Evolutionary conservation across 1,139 yeast genomes (phyloP), one percentile per base, ranked within the genome.

Genomic region (Hanseniaspora sp.): DNA sequence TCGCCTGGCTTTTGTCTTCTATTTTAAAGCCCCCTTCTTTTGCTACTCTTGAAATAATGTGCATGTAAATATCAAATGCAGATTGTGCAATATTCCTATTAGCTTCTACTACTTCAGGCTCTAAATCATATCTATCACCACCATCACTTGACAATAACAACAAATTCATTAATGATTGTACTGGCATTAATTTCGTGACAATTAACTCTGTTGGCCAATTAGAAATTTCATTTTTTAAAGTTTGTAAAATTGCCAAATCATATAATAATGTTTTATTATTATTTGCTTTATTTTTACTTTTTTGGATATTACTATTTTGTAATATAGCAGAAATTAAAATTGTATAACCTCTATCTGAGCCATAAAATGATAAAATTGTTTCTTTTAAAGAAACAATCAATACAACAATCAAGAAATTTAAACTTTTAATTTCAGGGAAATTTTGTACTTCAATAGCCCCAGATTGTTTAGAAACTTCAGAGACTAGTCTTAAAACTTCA

Each of bases 171-270:
- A 51, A 33, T 7, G 54, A 51, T 28, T 51, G 54, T 2, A 51
- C 54, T 9, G 54, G 53, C 42, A 54, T 40, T 29, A 54, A 37
- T 31, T 54, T 54, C 9, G 47, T 48, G 28, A 54, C 49, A 6
- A 54, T 43, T 7, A 54, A 28, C 12, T 54, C 56, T 17, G 52
- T 54, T 15, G 56, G 56, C 56, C 56, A 54, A 28, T 49, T 46
- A 8, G 53, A 35, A 12, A 48, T 46, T 45, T 54, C 51, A 45
- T 48, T 54, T 37, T 48, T 54, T 23, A 46, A 15, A 13, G 37
- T 46, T 37, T 46, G 51, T 23, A 52, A 33, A 41, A 52, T 52
- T 7, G 55, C 44, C 33, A 46, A 30, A 9, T 49, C 56, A 41
- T 46, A 40, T 23, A 46, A 1, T n/a, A 54, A 35, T 7, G 33